Evolutionary conservation across 164 flowering plant genomes (phyloP), one percentile per base, ranked within the genome.

Genomic region (Cinnamomum micranthum): DNA sequence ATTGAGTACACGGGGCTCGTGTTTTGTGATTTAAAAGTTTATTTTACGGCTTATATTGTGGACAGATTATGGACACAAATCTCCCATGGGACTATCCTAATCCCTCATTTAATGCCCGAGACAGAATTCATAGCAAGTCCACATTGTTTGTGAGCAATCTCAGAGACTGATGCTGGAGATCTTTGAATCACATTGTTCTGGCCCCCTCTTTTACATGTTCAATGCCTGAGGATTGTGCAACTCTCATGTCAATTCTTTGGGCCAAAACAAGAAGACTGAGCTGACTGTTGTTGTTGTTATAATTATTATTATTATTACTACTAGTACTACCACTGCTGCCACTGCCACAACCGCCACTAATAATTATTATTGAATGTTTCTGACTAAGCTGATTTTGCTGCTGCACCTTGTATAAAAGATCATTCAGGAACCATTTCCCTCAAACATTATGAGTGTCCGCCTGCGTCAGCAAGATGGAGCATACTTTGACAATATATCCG

Each of bases 381-480:
- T 73, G 23, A 31, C 66, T 73, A 11, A 66, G 15, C 70, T 65
- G 19, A 68, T 69, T 35, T 60, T 2, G 69, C 69, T 67, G n/a
- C 47, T 17, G 4, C n/a, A 20, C n/a, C 6, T 55, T 55, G 60
- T 35, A 13, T 69, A 41, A 62, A 75, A 72, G 73, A 73, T 78
- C 71, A 47, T 80, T 73, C 88, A 89, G 90, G 94, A 87, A 58
- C 77, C 80, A 41, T 80, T 89, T 14, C 86, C 89, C 6, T 84
- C 90, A 70, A 84, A 83, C 82, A 89, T 81, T 79, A 78, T 87
- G 84, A 90, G 87, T 73, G 83, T 88, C 22, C 85, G 81, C 52
- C 79, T 90, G 75, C 88, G 85, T 64, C 93, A 88, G 79, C 89
- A 88, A 20, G 94, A 92, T 80, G 93, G 91, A 13, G 82, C 88